Evolutionary conservation across 805 yeast species (phyloP).

Genomic region (Starmerella stellata): DNA sequence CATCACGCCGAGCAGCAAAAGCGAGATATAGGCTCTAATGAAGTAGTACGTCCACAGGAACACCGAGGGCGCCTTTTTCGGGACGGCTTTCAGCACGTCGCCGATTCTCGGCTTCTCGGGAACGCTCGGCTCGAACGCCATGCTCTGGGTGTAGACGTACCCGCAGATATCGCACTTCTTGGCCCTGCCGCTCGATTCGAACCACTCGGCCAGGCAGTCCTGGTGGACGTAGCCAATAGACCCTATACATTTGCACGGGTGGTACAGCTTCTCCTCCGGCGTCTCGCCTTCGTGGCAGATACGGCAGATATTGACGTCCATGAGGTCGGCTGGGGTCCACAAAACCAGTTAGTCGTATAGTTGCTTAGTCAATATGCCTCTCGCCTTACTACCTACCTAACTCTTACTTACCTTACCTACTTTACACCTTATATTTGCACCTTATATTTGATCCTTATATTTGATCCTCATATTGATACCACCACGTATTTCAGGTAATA

Average conservation of each 20-base stretch:
- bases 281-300: slow-evolving; percentile 90
- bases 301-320: slow-evolving; percentile 47
- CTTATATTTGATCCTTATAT: no score
- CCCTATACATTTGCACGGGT: slow-evolving; percentile 90
- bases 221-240: slow-evolving; percentile 86
- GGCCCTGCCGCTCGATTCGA: slow-evolving; percentile 43
- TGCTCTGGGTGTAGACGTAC: slow-evolving; percentile 47
- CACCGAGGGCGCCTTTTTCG: neutral
- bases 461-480: no score
- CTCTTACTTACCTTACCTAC: no score
- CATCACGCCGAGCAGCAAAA: neutral
- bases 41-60: neutral
- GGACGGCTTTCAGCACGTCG: slow-evolving; percentile 17
- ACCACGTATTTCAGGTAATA: no score
- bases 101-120: slow-evolving; percentile 43
- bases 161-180: slow-evolving; percentile 79
- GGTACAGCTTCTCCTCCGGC: slow-evolving; percentile 55
- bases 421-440: no score
- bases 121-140: slow-evolving; percentile 46
- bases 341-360: no score
- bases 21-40: neutral
- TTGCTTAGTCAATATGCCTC: no score
- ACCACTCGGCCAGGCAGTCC: slow-evolving; percentile 80
- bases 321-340: no score
- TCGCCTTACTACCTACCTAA: no score